Base-by-base conservation (phyloP, 169 alveolate species). In the Eimeria necatrix region DNA sequence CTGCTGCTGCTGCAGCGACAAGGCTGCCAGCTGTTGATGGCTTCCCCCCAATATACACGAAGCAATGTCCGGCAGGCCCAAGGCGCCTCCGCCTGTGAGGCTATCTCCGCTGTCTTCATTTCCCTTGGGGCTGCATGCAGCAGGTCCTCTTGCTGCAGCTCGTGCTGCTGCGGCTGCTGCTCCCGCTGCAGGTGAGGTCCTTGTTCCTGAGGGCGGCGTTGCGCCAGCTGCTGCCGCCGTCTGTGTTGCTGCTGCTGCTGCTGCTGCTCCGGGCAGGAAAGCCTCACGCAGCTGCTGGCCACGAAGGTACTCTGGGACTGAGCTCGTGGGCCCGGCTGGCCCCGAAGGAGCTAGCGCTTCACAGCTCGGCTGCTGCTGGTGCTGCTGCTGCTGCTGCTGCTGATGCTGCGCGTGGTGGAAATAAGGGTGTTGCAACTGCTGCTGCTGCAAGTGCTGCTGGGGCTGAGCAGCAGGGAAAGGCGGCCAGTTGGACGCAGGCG, bases 141-240 rank as follows among this genome's bases (percentile, higher is more conserved):
- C 41, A 32, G 41, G 41, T 32, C 41, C 41, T 32, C 41, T 18
- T 16, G 32, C 68, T 48, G 87, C 64, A 41, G 61, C 64, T 76
- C 61, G 61, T 76, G 87, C 87, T 76, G 87, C 87, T 46, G 59
- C 46, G 32, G 87, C 64, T 76, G 46, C 68, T 76, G 87, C 68
- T 76, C 22, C 64, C 18, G 87, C 64, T 76, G 87, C 68, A 5
- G 87, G 68, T 6, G 68, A 56, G 7, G 26, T 48, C 48, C 46
- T 60, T 48, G 87, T 60, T 46, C 20, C 46, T 64, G 76, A 16
- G 59, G 60, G 87, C 10, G 48, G n/a, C n/a, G 60, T 60, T 4
- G 48, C 64, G 6, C 16, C 68, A 10, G 87, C 68, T 76, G 87
- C 64, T 76, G 87, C 68, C 41, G 61, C 16, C 20, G 61, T 16